phyloP scores from a whole-genome alignment of 1,284 basidiomycete genomes.

The Ustilago curta region DNA sequence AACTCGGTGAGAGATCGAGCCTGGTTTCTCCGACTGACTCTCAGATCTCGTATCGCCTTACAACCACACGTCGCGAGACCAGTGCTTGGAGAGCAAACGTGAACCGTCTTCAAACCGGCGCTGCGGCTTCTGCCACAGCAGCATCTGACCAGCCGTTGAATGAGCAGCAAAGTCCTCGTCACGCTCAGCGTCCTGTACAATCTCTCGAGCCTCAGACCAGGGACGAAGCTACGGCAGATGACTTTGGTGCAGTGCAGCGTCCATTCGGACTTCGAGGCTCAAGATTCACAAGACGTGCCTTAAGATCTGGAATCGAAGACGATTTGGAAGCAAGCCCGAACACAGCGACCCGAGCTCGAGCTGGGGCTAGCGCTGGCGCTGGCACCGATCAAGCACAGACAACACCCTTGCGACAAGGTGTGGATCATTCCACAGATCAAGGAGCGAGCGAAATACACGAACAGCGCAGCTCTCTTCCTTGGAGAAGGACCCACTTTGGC shows the following conservation, averaged over 20 bases:
- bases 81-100: neutral
- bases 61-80: neutral
- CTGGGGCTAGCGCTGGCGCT: neutral
- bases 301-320: conserved; percentile 5
- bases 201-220: neutral
- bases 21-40: neutral
- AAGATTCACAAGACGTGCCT: neutral
- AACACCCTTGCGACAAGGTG: neutral
- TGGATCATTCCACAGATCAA: neutral
- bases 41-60: neutral
- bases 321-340: neutral
- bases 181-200: neutral
- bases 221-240: neutral
- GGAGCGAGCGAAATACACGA: neutral
- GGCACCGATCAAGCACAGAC: neutral
- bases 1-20: neutral
- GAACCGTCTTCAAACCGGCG: neutral
- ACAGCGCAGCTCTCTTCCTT: conserved; percentile 6
- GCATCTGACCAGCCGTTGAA: neutral
- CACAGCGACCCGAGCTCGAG: neutral
- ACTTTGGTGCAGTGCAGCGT: conserved; percentile 13
- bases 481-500: conserved; percentile 25
- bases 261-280: conserved; percentile 16
- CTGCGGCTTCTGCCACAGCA: neutral
- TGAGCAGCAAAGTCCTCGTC: too few relatives aligned